Conservation (phyloP, 164 flowering plant species). For the Sedum album region DNA sequence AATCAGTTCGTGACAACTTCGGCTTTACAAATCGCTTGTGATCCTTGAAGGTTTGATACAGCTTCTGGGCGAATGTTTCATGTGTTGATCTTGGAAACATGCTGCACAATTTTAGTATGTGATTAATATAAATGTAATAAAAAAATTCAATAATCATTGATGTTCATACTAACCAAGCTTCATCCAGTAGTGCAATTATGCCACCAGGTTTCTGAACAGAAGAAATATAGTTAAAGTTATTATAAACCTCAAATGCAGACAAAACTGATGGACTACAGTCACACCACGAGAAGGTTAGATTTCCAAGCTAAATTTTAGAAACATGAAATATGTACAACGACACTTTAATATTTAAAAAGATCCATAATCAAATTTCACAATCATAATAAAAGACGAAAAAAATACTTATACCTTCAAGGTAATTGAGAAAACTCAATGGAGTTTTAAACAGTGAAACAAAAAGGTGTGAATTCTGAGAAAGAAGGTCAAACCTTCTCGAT, state of each 20-base stretch:
- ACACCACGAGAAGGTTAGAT: background rate
- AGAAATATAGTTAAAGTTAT: background rate
- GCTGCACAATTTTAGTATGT: background rate
- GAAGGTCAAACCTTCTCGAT: constrained; percentile 56
- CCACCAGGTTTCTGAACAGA: constrained; percentile 52
- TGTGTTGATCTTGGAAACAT: constrained; percentile 59
- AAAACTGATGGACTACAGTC: background rate
- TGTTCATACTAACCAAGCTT: constrained; percentile 35
- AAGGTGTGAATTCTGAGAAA: background rate
- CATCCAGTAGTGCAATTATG: constrained; percentile 50
- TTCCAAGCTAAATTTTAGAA: background rate
- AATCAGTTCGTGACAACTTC: constrained; percentile 42
- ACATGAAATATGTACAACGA: background rate
- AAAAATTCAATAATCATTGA: background rate
- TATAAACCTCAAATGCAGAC: background rate
- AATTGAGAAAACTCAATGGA: background rate
- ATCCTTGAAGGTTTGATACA: constrained; percentile 42
- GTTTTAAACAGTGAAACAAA: background rate
- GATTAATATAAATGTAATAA: background rate
- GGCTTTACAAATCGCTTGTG: constrained; percentile 50
- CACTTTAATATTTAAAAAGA: background rate
- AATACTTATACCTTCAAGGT: background rate
- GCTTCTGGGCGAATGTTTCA: constrained; percentile 46
- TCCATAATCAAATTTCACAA: background rate
- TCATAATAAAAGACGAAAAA: background rate